Conservation (phyloP, 768 basidiomycete species). For the Podaxis sp. region DNA sequence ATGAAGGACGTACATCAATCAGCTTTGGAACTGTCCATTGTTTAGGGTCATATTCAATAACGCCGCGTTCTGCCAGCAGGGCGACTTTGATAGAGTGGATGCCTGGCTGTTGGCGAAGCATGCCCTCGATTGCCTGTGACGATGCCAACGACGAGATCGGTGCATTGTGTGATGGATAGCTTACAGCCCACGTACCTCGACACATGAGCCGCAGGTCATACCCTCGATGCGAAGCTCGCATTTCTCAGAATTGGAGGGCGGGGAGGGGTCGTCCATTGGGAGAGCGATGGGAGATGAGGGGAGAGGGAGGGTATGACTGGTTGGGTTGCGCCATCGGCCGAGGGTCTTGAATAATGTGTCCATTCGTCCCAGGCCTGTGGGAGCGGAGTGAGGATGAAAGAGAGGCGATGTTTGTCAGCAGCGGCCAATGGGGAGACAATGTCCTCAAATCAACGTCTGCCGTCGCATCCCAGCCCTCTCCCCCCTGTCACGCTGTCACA, state of each 20-base stretch:
- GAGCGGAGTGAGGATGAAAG: conserved; percentile 1
- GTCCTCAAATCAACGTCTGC: not conserved
- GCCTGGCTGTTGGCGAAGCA: conserved; percentile 82
- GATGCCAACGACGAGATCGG: not conserved
- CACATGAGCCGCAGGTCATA: conserved; percentile 90
- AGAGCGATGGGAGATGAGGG: conserved; percentile 18
- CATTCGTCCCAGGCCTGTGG: conserved; percentile 17
- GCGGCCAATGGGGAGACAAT: not conserved
- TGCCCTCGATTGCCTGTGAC: conserved; percentile 77
- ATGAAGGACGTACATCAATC: conserved; percentile 52
- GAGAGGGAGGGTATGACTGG: not conserved
- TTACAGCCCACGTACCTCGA: conserved; percentile 57
- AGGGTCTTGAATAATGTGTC: conserved; percentile 16
- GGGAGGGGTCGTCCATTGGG: conserved; percentile 25
- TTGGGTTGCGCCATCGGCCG: conserved; percentile 9
- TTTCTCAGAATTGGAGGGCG: conserved; percentile 39
- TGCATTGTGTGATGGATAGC: not conserved
- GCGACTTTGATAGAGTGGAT: conserved; percentile 92
- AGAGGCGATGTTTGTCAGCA: conserved; percentile 5
- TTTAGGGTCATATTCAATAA: conserved; percentile 84
- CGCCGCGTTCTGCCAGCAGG: conserved; percentile 90
- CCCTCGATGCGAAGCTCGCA: conserved; percentile 85
- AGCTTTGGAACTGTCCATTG: conserved; percentile 84
- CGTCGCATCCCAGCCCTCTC: not conserved
- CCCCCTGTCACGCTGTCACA: conserved; percentile 6